phyloP scores from a whole-genome alignment of 2,329 filamentous ascomycete species.

The Ascochyta fabae region DNA sequence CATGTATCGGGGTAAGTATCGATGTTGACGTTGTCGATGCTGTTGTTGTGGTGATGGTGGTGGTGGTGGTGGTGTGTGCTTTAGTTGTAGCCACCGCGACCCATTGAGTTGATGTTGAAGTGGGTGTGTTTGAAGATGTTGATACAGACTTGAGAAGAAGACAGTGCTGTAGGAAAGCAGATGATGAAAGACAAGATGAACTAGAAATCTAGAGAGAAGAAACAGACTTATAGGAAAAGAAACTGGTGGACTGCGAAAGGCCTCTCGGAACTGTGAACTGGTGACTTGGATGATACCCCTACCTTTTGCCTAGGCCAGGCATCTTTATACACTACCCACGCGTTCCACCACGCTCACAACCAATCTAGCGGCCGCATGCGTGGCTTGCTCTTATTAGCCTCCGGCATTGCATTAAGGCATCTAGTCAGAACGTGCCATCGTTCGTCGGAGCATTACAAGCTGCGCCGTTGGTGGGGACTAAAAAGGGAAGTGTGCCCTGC shows the following conservation, averaged over 20 bases:
- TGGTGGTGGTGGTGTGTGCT: neutral
- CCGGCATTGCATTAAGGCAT: constrained; percentile 11
- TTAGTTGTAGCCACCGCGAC: constrained; percentile 42
- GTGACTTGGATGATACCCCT: constrained; percentile 12
- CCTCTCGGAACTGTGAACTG: constrained; percentile 10
- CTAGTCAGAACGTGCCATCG: constrained; percentile 14
- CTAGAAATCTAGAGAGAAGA: constrained; percentile 1
- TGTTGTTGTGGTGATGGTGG: neutral
- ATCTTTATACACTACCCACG: constrained; percentile 17
- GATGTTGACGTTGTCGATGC: neutral
- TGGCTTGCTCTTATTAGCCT: constrained; percentile 17
- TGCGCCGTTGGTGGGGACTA: constrained; percentile 10
- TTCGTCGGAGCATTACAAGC: constrained; percentile 18
- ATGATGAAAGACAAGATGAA: constrained; percentile 5
- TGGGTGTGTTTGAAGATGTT: neutral
- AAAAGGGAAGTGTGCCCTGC: constrained; percentile 15
- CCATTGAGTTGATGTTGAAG: constrained; percentile 25
- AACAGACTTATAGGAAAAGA: constrained; percentile 12
- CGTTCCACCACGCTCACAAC: constrained; percentile 9
- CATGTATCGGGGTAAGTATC: constrained; percentile 1
- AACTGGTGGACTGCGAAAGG: constrained; percentile 6
- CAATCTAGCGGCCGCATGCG: constrained; percentile 12
- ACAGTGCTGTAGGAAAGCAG: neutral
- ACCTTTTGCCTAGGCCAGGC: constrained; percentile 17
- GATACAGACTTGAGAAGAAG: neutral